Base-by-base conservation (phyloP, 208 protist genomes). In the Wallacemonas sp. region DNA sequence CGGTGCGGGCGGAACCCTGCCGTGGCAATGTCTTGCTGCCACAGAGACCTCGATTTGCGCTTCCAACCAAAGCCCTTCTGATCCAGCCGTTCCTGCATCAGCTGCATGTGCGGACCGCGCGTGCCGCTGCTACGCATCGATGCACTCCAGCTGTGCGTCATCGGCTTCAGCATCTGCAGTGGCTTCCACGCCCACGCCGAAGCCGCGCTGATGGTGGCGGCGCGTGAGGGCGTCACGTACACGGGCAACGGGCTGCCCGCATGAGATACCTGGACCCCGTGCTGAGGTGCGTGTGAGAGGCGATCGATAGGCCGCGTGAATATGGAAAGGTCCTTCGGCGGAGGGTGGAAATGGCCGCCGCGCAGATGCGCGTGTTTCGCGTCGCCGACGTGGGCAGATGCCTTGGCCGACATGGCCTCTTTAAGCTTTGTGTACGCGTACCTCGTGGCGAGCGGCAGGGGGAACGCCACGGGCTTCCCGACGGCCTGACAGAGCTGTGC, bases 21-120 rank as follows among this genome's bases (percentile, higher is more conserved):
- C 1, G 89, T 94, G 45, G 63, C 77, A 50, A 89, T 78, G 55
- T 94, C 89, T 50, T 92, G 89, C 73, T 94, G 89, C 89, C 89
- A 94, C 2, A 94, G 75, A 0, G 79, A 91, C 37, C 89, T 79
- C 0, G 85, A 89, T 70, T 92, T 95, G 17, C 78, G 73, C 61
- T 95, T 95, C 85, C 85, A 95, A 1, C 89, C 89, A 67, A 95
- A 92, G 26, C 89, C 89, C 64, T 91, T 91, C 38, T 81, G 77
- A 67, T 95, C 84, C 15, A 95, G 63, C 17, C 89, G 80, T 57
- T 95, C 85, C 61, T 95, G 89, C 71, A 83, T 75, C n/a, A 95
- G 77, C 45, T 89, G 79, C 78, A 81, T 83, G 57, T 75, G 59
- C 38, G 81, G 85, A 2, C 82, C 79, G 21, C 85, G 83, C 13